These are phyloP conservation scores for Eudorina sp. DNA, from an alignment of 139 green algal species.

Conservation along the genomic window DNA sequence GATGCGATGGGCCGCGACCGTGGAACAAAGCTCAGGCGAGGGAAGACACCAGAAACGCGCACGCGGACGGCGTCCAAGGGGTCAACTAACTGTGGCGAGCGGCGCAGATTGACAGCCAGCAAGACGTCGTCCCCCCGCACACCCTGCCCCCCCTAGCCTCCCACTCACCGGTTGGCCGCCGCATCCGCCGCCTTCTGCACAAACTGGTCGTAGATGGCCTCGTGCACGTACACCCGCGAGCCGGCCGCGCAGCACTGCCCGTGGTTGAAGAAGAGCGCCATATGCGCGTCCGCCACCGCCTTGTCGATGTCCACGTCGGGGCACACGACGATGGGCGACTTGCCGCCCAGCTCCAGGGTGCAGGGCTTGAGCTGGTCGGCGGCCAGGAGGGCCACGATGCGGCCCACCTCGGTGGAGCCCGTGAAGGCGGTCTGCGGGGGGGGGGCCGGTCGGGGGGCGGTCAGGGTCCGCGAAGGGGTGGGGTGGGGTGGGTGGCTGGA, in stretches of 20 bases:
- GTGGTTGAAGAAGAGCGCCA: conserved; percentile 86
- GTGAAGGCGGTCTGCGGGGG: conserved; percentile 79
- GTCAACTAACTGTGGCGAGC: too few relatives aligned
- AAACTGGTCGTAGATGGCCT: conserved; percentile 83
- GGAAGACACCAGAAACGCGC: too few relatives aligned
- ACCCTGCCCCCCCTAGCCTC: too few relatives aligned
- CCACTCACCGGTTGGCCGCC: conserved; percentile 50
- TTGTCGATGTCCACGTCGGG: conserved; percentile 64
- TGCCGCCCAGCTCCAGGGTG: conserved; percentile 85
- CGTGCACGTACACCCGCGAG: conserved; percentile 78
- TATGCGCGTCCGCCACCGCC: conserved; percentile 76
- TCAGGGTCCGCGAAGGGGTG: too few relatives aligned
- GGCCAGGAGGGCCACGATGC: conserved; percentile 59
- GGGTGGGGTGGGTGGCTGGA: background rate
- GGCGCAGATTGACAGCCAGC: too few relatives aligned
- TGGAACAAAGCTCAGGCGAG: too few relatives aligned
- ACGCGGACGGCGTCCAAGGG: too few relatives aligned
- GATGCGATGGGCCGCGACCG: too few relatives aligned
- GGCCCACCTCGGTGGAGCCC: conserved; percentile 81
- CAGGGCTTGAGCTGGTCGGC: conserved; percentile 68
- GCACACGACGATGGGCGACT: conserved; percentile 78
- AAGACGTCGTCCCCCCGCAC: too few relatives aligned
- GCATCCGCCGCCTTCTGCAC: conserved; percentile 64
- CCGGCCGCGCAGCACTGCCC: conserved; percentile 80
- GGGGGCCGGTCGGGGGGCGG: too few relatives aligned